Percentiles rank a stretch among this genome's conserved stretches.
These are phyloP conservation scores for Prunus fruticosa DNA, from an alignment of 306 rosid species.

Conservation along the genomic window DNA sequence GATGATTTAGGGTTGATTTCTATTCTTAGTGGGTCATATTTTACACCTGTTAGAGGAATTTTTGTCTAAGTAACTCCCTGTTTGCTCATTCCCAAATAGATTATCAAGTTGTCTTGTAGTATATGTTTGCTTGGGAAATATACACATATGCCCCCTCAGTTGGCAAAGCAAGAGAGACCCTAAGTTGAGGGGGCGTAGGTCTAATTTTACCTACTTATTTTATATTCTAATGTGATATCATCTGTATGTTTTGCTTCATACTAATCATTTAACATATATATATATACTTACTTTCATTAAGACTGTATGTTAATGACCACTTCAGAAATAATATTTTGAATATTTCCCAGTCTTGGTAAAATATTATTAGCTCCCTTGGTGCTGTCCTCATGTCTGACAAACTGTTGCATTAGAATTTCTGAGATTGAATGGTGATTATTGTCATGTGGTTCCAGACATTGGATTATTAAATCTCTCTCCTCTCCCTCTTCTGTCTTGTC, in stretches of 20 bases:
- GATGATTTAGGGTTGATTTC: neutral
- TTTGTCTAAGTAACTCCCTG: neutral
- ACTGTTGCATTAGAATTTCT: neutral
- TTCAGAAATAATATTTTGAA: neutral
- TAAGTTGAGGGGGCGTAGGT: too few species aligned
- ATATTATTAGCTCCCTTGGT: neutral
- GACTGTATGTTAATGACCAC: neutral
- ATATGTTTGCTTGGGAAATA: too few species aligned
- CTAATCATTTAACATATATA: too few species aligned
- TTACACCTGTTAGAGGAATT: neutral
- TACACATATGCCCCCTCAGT: too few species aligned
- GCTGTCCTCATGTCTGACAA: neutral
- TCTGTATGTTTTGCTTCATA: too few species aligned
- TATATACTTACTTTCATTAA: too few species aligned
- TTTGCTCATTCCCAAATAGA: neutral
- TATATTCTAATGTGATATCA: too few species aligned
- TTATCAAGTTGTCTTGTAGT: neutral
- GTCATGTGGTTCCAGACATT: too few species aligned
- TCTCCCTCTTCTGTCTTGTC: slow-evolving; percentile 16
- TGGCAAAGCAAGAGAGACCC: too few species aligned
- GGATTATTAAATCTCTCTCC: neutral
- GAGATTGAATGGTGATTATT: too few species aligned
- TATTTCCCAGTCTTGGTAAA: neutral
- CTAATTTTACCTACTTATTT: too few species aligned
- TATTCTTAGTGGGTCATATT: neutral